Conservation (phyloP, 176 grass and related monocot species). For the Eremochloa ophiuroides region DNA sequence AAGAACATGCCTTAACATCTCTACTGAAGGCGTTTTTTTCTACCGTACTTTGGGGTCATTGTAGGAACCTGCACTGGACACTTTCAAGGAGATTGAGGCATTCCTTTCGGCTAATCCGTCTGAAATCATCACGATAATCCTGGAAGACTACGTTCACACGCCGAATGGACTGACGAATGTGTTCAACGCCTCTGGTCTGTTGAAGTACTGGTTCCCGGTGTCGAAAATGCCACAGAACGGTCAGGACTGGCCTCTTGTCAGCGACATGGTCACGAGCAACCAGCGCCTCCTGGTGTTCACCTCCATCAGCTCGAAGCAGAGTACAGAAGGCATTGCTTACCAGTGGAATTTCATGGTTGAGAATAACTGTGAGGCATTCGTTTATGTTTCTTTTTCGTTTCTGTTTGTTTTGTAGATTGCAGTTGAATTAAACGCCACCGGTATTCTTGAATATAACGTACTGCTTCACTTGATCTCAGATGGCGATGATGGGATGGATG, state of each 20-base stretch:
- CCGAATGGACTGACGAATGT: slow-evolving; percentile 77
- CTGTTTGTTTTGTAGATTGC: neutral
- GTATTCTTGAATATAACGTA: neutral
- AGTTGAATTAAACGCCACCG: neutral
- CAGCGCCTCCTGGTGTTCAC: slow-evolving; percentile 83
- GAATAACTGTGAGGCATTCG: slow-evolving; percentile 70
- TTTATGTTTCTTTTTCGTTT: neutral
- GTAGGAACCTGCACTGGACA: slow-evolving; percentile 81
- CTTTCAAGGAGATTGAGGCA: slow-evolving; percentile 76
- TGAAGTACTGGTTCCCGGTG: slow-evolving; percentile 89
- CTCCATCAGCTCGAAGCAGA: slow-evolving; percentile 72
- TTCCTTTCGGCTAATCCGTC: slow-evolving; percentile 80
- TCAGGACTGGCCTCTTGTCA: slow-evolving; percentile 81
- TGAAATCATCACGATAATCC: slow-evolving; percentile 80
- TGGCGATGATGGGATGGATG: slow-evolving; percentile 72
- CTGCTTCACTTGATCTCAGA: slow-evolving; percentile 23
- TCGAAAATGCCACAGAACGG: slow-evolving; percentile 81
- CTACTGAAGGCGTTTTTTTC: neutral
- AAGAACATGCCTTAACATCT: too few species aligned
- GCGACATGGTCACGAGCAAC: slow-evolving; percentile 71
- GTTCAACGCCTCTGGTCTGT: slow-evolving; percentile 69
- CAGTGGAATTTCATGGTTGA: slow-evolving; percentile 99
- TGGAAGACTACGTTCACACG: slow-evolving; percentile 84
- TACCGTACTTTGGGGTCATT: neutral
- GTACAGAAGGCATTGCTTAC: slow-evolving; percentile 83